Percentiles rank a stretch among this genome's conserved stretches.
These are phyloP conservation scores for Lonicera japonica DNA, from an alignment of 129 eudicot genomes.

Conservation along the genomic window DNA sequence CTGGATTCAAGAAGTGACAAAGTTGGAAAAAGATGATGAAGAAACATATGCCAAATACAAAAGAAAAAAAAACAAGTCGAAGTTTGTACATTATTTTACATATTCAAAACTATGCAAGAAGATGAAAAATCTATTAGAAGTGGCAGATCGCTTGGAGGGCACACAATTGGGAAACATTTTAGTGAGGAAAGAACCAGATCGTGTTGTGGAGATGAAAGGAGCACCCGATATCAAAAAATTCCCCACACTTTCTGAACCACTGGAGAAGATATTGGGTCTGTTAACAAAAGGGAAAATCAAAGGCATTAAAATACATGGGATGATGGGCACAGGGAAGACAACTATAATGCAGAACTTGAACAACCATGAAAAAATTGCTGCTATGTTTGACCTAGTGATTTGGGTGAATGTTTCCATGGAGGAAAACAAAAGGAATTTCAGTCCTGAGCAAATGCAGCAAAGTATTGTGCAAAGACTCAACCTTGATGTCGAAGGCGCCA, in stretches of 20 bases:
- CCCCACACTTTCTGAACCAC: conserved; percentile 17
- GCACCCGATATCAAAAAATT: conserved; percentile 19
- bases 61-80: not conserved
- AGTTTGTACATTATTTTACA: not conserved
- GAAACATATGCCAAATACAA: not conserved
- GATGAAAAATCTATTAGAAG: conserved; percentile 13
- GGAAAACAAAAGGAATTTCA: conserved; percentile 23
- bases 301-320: conserved; percentile 19
- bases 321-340: conserved; percentile 30
- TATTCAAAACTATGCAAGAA: conserved; percentile 18
- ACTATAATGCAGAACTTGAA: conserved; percentile 30
- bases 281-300: conserved; percentile 9
- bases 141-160: conserved; percentile 8
- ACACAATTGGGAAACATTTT: conserved; percentile 12
- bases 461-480: conserved; percentile 22
- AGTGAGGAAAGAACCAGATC: conserved; percentile 22
- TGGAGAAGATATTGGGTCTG: conserved; percentile 15
- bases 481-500: conserved; percentile 13
- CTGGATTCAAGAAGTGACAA: too few relatives aligned
- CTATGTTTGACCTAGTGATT: conserved; percentile 17
- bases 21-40: too few relatives aligned
- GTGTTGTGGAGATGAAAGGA: conserved; percentile 7
- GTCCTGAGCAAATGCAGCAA: conserved; percentile 21
- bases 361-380: conserved; percentile 29
- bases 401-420: conserved; percentile 29